Percentiles rank a stretch among this genome's conserved stretches.
phyloP scores from a whole-genome alignment of 1,139 yeast genomes.

The Debaryomyces subglobosus region DNA sequence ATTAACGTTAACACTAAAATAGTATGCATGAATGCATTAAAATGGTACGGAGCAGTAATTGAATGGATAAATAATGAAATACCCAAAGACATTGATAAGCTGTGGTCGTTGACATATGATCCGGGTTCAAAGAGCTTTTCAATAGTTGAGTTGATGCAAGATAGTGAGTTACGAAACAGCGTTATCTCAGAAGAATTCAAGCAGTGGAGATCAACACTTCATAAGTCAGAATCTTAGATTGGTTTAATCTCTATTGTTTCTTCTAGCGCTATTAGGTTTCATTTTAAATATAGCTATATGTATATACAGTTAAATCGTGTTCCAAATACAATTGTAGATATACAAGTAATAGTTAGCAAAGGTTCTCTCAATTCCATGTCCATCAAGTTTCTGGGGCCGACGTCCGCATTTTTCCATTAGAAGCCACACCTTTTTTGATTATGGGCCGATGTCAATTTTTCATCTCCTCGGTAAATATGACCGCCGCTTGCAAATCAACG shows the following conservation, averaged over 20 bases:
- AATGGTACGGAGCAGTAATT: conserved; percentile 82
- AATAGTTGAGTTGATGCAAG: conserved; percentile 31
- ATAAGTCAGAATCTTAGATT: background rate
- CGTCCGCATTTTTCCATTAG: background rate
- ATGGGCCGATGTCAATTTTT: background rate
- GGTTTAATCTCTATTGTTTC: too few relatives aligned
- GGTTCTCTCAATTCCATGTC: background rate
- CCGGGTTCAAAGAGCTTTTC: conserved; percentile 35
- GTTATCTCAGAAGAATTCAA: conserved; percentile 59
- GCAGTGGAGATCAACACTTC: conserved; percentile 52
- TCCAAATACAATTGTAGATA: background rate
- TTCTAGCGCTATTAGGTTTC: too few relatives aligned
- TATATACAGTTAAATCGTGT: background rate
- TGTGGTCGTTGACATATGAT: conserved; percentile 38
- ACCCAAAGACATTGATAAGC: conserved; percentile 41
- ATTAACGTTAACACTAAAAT: conserved; percentile 49
- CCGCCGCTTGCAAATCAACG: background rate
- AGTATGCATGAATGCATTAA: conserved; percentile 75
- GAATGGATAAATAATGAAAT: conserved; percentile 71
- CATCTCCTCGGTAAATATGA: background rate
- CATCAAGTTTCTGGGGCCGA: background rate
- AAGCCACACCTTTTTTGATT: background rate
- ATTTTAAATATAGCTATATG: background rate
- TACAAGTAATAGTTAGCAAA: background rate
- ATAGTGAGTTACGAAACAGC: conserved; percentile 33